Evolutionary conservation across 805 yeast genomes (phyloP).

Genomic region (Starmerella kuoi): DNA sequence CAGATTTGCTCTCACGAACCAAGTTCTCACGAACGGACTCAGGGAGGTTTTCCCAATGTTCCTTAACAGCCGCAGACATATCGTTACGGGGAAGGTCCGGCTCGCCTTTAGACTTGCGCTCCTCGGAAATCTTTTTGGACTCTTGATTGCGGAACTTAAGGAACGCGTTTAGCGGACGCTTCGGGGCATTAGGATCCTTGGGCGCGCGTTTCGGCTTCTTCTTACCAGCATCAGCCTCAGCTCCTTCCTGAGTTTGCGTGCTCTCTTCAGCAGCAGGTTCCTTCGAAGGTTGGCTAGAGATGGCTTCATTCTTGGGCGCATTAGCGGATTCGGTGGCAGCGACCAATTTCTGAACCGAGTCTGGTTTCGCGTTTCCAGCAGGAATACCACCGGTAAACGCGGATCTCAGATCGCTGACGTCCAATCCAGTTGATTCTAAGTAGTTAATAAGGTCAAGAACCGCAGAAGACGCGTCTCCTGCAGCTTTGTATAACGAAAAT

Average conservation of each 20-base stretch:
- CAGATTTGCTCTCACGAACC: conserved; percentile 42
- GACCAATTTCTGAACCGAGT: no score
- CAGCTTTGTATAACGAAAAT: conserved; percentile 74
- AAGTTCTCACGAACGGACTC: conserved; percentile 62
- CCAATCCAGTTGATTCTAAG: conserved; percentile 35
- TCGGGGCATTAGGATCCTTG: conserved; percentile 87
- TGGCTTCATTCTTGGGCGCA: background rate
- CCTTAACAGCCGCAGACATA: conserved; percentile 65
- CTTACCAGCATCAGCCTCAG: conserved; percentile 10
- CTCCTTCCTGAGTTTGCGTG: background rate
- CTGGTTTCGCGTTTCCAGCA: background rate
- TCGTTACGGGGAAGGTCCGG: conserved; percentile 62
- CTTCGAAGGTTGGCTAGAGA: conserved; percentile 16
- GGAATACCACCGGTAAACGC: conserved; percentile 17
- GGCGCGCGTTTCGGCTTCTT: conserved; percentile 37
- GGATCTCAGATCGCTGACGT: conserved; percentile 31
- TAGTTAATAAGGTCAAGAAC: conserved; percentile 63
- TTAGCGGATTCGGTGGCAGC: background rate
- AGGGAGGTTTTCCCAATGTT: conserved; percentile 61
- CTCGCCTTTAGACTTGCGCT: conserved; percentile 46
- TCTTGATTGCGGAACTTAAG: conserved; percentile 65
- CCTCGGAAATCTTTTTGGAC: conserved; percentile 58
- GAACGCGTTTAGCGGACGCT: conserved; percentile 82
- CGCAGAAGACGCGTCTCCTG: conserved; percentile 70
- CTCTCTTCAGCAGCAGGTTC: background rate